Base-by-base conservation (phyloP, 2,329 filamentous ascomycete species). In the Colletotrichum lindemuthianum region DNA sequence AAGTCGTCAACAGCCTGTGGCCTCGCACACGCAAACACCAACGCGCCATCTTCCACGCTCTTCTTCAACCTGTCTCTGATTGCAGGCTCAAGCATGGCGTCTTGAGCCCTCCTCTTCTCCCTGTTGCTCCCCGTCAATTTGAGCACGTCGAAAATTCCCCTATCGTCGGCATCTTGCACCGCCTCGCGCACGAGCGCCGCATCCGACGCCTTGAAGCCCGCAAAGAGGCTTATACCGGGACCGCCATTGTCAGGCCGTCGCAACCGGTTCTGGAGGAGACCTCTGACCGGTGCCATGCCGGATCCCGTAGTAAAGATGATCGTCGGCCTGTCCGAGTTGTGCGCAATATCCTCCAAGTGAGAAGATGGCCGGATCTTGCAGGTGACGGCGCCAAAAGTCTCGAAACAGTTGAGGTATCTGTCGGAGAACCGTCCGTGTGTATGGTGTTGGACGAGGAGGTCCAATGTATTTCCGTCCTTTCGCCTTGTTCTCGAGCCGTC, bases 1-100 rank as follows among this genome's bases (percentile, higher is more conserved):
- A 66, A 64, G 37, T 63, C 59, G 6, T 66, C 63, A 12, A 66
- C 63, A 3, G 63, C 63, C 50, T 33, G 44, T 16, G 63, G 63
- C n/a, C 63, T 39, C 39, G 63, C 63, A 37, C 63, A 66, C 4
- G 63, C 63, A 51, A 66, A 66, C 24, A 66, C 63, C 13, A 66
- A 37, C 6, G 63, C 63, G n/a, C 63, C 54, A 4, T 50, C 16
- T 24, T 54, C 54, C 10, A 66, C 37, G n/a, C 32, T 64, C n/a
- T 59, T 51, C 34, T 48, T 55, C 4, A 66, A 40, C 16, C 45
- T 33, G n/a, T 66, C 60, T 13, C 59, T 16, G 6, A 66, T 24
- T 7, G 24, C 54, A 3, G 44, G 40, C 43, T 66, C 60, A 11
- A 66, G 54, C 63, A 66, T 66, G 24, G 54, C 63, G 40, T 66